Base-by-base conservation (phyloP, 2,329 filamentous ascomycete species). In the Penicillium sp. region DNA sequence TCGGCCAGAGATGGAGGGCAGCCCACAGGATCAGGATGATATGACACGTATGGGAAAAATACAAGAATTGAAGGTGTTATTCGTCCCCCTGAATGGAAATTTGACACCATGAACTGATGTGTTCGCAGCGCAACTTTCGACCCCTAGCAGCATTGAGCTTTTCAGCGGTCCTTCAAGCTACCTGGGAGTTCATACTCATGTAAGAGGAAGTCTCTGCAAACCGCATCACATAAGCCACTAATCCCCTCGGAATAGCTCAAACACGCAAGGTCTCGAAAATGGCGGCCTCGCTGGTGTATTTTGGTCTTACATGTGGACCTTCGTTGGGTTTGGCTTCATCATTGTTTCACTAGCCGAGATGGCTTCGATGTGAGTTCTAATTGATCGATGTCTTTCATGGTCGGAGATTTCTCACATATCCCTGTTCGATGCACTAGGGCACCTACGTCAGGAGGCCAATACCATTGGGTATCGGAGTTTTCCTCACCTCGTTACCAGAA, bases 271-370 rank as follows among this genome's bases (percentile, higher is more conserved):
- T 0, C 61, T 69, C 4, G 41, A 62, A n/a, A 62, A 69, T 48
- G 65, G 64, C 0, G 66, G 68, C 3, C 55, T 63, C 23, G 66
- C 65, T 2, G 67, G 65, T 3, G 31, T 69, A 37, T 62, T 67
- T 15, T 68, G 66, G 65, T 63, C 69, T 0, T 75, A 70, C 58
- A 46, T 75, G 13, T 70, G 70, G 60, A 73, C 87, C 33, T 75
- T 88, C 23, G 85, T 93, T 6, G 87, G 89, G 0, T 82, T 89
- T 27, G 88, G 89, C 8, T 86, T 86, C 25, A 80, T 92, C 27
- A 68, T 74, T n/a, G 58, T 65, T 23, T 73, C 73, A 17, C 79
- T 93, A 68, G 84, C 89, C 0, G 90, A 94, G 71, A 80, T 91
- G 73, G 73, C 71, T 15, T 73, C 70, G 2, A 77, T 77, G 69